These are phyloP conservation scores for Kazachstania kunashirensis DNA, from an alignment of 805 yeast genomes.

Conservation along the genomic window DNA sequence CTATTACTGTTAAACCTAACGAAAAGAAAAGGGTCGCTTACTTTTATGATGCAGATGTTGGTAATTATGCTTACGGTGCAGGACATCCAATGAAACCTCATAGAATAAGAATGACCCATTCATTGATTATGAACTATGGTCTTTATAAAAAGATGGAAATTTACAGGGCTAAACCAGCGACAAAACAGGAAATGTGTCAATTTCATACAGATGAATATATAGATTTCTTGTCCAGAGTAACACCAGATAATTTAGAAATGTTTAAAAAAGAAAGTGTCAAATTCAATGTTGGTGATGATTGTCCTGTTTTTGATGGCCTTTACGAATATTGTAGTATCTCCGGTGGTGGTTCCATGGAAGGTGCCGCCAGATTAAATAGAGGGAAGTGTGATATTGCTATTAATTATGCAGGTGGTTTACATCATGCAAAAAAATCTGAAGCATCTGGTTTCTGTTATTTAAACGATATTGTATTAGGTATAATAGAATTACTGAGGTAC, in stretches of 20 bases:
- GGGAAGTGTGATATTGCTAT: constrained; percentile 91
- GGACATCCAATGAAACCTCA: constrained; percentile 99
- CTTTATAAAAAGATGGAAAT: constrained; percentile 95
- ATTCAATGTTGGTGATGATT: constrained; percentile 88
- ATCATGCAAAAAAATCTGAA: constrained; percentile 90
- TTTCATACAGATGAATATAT: constrained; percentile 97
- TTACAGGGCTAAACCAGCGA: constrained; percentile 94
- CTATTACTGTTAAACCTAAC: constrained; percentile 45
- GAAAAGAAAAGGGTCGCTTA: constrained; percentile 56
- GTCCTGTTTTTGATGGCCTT: constrained; percentile 91
- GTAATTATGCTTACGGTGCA: constrained; percentile 95
- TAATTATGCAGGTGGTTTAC: constrained; percentile 94
- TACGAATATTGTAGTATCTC: constrained; percentile 82
- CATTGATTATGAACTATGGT: constrained; percentile 93
- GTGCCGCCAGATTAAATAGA: constrained; percentile 73
- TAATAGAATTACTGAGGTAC: constrained; percentile 71
- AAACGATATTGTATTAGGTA: constrained; percentile 87
- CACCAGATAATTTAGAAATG: constrained; percentile 84
- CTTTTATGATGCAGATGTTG: constrained; percentile 85
- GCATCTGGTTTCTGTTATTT: constrained; percentile 94
- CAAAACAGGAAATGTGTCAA: constrained; percentile 96
- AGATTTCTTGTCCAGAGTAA: constrained; percentile 80
- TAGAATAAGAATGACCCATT: constrained; percentile 97
- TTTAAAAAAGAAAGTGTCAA: constrained; percentile 80
- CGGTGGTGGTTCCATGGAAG: constrained; percentile 92